Evolutionary conservation across 2,329 filamentous ascomycete genomes (phyloP), one percentile per base, ranked within the genome.

Genomic region (Aspergillus japonicus): DNA sequence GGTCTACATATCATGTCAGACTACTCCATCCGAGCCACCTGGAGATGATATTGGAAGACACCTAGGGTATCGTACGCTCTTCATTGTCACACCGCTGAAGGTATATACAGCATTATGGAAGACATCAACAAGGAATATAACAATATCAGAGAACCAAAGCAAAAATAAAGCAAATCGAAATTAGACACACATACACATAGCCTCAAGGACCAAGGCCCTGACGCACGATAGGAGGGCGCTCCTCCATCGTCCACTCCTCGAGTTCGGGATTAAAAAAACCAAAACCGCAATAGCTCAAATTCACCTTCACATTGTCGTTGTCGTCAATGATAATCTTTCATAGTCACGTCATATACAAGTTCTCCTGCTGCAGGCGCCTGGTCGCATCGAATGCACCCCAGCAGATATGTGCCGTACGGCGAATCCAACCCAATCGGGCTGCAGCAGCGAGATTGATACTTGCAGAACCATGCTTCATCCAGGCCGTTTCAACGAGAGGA

Each of bases 101-200:
- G 66, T 75, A 75, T 75, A 73, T 75, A 76, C 73, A 75, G 66
- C 66, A 61, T 57, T 67, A 68, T 70, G 62, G 56, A 68, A 67
- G 54, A 66, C 65, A 65, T 62, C 57, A 69, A 68, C 61, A 65
- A 61, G 56, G 51, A 64, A 63, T 56, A 53, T 62, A 58, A 60
- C 58, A 68, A 56, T 49, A 63, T 60, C 50, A 54, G 33, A 59
- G 51, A 47, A 35, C 53, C 42, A 54, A 55, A 26, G 51, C 52
- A 59, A 51, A 50, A 21, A 35, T 26, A 14, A 54, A 56, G 23
- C 44, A 49, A 42, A 58, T 60, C 52, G 65, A 61, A 66, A 57
- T 63, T 57, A 57, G 50, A 64, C 62, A 29, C 50, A 44, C 49
- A 57, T 53, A 35, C 54, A 59, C 53, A 54, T 42, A 47, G 48